Conservation (phyloP, 257 asterid genomes). For the Phtheirospermum japonicum region DNA sequence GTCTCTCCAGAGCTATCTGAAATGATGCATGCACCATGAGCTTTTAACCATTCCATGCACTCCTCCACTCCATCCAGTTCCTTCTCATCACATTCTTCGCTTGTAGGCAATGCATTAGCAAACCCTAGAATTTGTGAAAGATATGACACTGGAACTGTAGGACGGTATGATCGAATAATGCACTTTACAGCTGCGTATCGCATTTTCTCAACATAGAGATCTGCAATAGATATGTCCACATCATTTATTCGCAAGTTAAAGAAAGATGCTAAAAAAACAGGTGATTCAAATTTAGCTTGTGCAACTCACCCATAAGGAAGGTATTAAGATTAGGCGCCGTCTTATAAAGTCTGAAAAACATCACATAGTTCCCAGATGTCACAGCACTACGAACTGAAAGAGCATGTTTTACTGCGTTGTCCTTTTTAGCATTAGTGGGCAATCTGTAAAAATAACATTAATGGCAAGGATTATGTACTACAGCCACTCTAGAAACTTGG, state of each 20-base stretch:
- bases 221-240: slow-evolving; percentile 44
- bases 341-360: slow-evolving; percentile 81
- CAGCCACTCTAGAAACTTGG: slow-evolving; percentile 2
- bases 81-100: slow-evolving; percentile 53
- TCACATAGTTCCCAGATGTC: slow-evolving; percentile 83
- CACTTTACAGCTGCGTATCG: slow-evolving; percentile 91
- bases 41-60: slow-evolving; percentile 93
- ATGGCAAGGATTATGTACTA: slow-evolving; percentile 17
- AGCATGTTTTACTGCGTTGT: slow-evolving; percentile 78
- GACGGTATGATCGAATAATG: slow-evolving; percentile 93
- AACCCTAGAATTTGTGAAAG: slow-evolving; percentile 81
- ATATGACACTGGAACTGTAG: slow-evolving; percentile 80
- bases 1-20: slow-evolving; percentile 69
- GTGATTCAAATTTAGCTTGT: slow-evolving; percentile 6
- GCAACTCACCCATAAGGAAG: slow-evolving; percentile 74
- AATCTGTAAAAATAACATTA: slow-evolving; percentile 49
- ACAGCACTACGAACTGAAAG: slow-evolving; percentile 93
- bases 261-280: slow-evolving; percentile 8
- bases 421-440: slow-evolving; percentile 62
- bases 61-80: slow-evolving; percentile 71
- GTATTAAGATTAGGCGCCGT: slow-evolving; percentile 81
- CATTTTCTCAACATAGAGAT: slow-evolving; percentile 94
- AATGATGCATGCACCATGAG: slow-evolving; percentile 87
- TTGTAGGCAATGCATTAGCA: slow-evolving; percentile 40
- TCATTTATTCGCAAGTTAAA: slow-evolving; percentile 14